Conservation (phyloP, 2,329 filamentous ascomycete genomes). For the Penicillium freii region DNA sequence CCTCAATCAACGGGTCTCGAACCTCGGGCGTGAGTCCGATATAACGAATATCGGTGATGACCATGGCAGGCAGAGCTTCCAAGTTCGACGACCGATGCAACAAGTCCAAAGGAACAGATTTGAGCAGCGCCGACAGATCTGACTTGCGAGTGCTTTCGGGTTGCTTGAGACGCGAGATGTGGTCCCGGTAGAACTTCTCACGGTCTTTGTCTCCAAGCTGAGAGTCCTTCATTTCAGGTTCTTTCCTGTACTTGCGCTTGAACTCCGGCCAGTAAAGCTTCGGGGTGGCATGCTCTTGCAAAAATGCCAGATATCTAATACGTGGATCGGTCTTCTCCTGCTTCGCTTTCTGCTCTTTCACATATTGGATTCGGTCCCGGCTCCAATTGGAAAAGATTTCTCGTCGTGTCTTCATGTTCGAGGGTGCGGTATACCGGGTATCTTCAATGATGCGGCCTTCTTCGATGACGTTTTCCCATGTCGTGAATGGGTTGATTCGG, state of each 20-base stretch:
- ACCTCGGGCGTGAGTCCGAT: conserved; percentile 41
- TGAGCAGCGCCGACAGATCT: conserved; percentile 46
- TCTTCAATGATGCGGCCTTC: conserved; percentile 81
- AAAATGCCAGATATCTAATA: conserved; percentile 76
- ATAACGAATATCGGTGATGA: conserved; percentile 47
- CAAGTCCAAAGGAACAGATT: conserved; percentile 41
- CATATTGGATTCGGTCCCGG: conserved; percentile 67
- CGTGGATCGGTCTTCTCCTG: conserved; percentile 79
- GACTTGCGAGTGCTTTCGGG: conserved; percentile 47
- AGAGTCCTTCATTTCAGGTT: conserved; percentile 64
- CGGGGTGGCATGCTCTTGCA: conserved; percentile 77
- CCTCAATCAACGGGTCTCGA: conserved; percentile 43
- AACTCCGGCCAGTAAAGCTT: conserved; percentile 99
- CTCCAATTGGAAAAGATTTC: conserved; percentile 86
- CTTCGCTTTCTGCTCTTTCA: conserved; percentile 69
- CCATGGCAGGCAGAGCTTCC: conserved; percentile 40
- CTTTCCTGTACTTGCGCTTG: conserved; percentile 82
- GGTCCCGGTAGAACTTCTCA: conserved; percentile 50
- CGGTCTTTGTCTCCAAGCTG: conserved; percentile 49
- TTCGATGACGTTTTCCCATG: conserved; percentile 88
- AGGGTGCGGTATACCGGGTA: conserved; percentile 76
- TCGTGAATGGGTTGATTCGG: conserved; percentile 78
- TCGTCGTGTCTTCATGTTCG: conserved; percentile 75
- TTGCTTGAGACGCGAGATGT: conserved; percentile 47
- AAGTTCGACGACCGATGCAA: conserved; percentile 42